A percentile compares a stretch with the other conserved stretches of the same genome.
Conservation (phyloP, 2,329 filamentous ascomycete genomes). For the Alternaria conjuncta region DNA sequence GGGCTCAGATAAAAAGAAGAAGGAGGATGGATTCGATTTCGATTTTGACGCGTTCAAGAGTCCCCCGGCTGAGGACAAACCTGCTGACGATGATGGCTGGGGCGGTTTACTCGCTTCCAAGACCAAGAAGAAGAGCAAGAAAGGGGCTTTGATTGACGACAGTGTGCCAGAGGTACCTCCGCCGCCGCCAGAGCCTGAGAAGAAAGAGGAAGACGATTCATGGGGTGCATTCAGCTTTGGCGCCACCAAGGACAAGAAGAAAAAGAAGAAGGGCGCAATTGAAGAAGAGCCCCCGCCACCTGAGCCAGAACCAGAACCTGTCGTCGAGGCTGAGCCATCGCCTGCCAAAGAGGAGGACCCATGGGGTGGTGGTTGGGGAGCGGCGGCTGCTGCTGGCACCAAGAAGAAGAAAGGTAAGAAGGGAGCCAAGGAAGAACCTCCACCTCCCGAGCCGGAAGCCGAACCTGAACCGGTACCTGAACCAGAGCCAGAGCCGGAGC, state of each 20-base stretch:
- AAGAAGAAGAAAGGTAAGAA: conserved; percentile 44
- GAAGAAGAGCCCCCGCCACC: conserved; percentile 27
- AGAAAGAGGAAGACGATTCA: conserved; percentile 34
- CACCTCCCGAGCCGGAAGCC: conserved; percentile 24
- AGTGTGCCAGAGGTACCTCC: conserved; percentile 26
- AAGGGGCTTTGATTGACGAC: conserved; percentile 41
- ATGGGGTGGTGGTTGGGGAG: conserved; percentile 37
- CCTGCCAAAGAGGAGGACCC: conserved; percentile 38
- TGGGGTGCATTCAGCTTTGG: conserved; percentile 36
- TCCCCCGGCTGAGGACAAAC: conserved; percentile 28
- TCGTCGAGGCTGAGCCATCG: conserved; percentile 39
- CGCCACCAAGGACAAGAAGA: conserved; percentile 41
- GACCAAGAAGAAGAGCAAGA: conserved; percentile 52
- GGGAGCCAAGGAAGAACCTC: conserved; percentile 23
- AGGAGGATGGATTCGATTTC: conserved; percentile 46
- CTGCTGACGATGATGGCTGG: conserved; percentile 40
- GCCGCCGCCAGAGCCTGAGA: conserved; percentile 28
- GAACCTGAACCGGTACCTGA: conserved; percentile 16
- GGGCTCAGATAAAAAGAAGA: conserved; percentile 46
- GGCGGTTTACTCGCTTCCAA: conserved; percentile 47
- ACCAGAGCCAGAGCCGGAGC: conserved; percentile 8
- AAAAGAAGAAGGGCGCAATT: conserved; percentile 42
- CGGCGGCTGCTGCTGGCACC: conserved; percentile 16
- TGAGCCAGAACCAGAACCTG: conserved; percentile 35
- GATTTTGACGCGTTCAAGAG: conserved; percentile 43